Evolutionary conservation across 495 filamentous ascomycete species (phyloP).

Genomic region (Hyaloscypha variabilis): DNA sequence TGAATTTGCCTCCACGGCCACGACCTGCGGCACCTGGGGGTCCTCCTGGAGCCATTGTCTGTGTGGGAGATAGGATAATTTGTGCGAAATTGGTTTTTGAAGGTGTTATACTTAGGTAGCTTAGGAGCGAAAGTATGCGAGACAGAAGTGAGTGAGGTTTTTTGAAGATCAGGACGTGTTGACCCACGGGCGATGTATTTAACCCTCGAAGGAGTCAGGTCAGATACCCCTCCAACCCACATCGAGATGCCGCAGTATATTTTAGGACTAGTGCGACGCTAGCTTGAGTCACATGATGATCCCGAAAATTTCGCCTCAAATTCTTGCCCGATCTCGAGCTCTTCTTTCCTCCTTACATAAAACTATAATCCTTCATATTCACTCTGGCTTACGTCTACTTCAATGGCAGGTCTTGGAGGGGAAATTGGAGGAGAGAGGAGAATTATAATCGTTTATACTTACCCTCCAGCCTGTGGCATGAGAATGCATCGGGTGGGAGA

Average conservation of each 20-base stretch:
- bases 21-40: conserved; percentile 49
- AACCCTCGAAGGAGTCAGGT: not conserved
- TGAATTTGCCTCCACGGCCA: conserved; percentile 89
- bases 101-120: not conserved
- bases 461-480: conserved; percentile 48
- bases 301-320: conserved; percentile 15
- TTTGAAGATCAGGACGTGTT: not conserved
- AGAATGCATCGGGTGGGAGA: conserved; percentile 34
- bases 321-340: conserved; percentile 34
- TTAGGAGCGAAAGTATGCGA: not conserved
- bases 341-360: conserved; percentile 59
- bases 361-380: conserved; percentile 76
- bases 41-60: conserved; percentile 63
- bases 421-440: conserved; percentile 73
- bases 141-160: not conserved
- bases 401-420: conserved; percentile 69
- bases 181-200: not conserved
- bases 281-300: not conserved
- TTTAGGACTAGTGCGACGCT: not conserved
- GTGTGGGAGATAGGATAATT: not conserved
- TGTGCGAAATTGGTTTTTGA: not conserved
- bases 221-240: conserved; percentile 6
- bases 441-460: conserved; percentile 43
- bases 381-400: conserved; percentile 67
- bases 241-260: not conserved